These are phyloP conservation scores for Aspergillus baeticus DNA, from an alignment of 495 filamentous ascomycete species.

Conservation along the genomic window DNA sequence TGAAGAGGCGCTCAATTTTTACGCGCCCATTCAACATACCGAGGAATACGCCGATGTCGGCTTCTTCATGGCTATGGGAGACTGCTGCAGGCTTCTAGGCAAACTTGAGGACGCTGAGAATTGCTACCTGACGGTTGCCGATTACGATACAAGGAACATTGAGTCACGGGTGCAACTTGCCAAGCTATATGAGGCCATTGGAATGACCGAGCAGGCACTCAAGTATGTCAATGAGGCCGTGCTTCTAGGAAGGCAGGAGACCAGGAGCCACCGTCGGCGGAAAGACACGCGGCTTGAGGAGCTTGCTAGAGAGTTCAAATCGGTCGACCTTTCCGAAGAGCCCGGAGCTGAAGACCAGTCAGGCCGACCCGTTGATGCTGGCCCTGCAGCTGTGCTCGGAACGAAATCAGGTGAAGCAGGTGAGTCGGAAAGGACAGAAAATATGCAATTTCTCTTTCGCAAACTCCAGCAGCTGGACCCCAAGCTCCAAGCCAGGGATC, in stretches of 20 bases:
- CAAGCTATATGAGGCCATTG: constrained; percentile 72
- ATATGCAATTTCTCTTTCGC: constrained; percentile 56
- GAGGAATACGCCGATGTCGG: constrained; percentile 57
- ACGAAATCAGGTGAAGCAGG: constrained; percentile 21
- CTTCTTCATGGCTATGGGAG: constrained; percentile 68
- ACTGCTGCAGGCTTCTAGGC: constrained; percentile 65
- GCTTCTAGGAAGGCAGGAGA: constrained; percentile 50
- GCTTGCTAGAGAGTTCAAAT: constrained; percentile 38
- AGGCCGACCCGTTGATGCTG: constrained; percentile 18
- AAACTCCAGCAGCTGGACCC: constrained; percentile 54
- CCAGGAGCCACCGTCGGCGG: constrained; percentile 30
- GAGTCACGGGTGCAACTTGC: constrained; percentile 74
- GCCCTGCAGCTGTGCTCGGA: constrained; percentile 17
- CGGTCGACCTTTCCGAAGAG: constrained; percentile 19
- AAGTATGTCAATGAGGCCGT: constrained; percentile 72
- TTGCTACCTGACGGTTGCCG: constrained; percentile 68
- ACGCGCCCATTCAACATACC: constrained; percentile 61
- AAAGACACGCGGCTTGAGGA: constrained; percentile 45
- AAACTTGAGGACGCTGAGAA: constrained; percentile 67
- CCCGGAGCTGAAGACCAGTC: background rate
- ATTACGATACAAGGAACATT: constrained; percentile 64
- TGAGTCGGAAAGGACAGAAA: constrained; percentile 45
- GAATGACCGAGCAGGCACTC: constrained; percentile 68
- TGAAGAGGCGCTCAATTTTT: constrained; percentile 70
- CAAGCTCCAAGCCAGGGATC: constrained; percentile 49